Conservation (phyloP, 2,329 filamentous ascomycete genomes). For the Ophiostoma ulmi region DNA sequence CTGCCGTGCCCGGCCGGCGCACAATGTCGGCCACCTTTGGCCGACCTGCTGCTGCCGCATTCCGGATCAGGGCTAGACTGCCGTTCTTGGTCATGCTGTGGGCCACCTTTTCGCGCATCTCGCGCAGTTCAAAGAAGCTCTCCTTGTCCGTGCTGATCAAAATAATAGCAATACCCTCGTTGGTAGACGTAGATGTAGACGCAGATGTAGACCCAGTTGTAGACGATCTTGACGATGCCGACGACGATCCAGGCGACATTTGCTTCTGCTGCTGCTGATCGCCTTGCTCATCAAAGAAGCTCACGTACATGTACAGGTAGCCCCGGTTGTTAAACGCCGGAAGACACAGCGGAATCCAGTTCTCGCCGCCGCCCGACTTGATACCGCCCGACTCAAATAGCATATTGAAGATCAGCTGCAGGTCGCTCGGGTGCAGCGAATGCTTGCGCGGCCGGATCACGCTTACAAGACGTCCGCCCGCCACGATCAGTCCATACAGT, state of each 20-base stretch:
- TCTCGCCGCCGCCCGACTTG: constrained; percentile 85
- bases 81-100: constrained; percentile 70
- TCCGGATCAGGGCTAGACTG: constrained; percentile 67
- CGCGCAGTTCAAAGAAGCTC: constrained; percentile 82
- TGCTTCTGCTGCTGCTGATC: constrained; percentile 21
- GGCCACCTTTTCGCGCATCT: constrained; percentile 59
- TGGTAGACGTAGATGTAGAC: constrained; percentile 28
- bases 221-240: neutral
- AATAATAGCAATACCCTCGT: constrained; percentile 82
- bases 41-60: constrained; percentile 65
- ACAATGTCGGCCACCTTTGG: constrained; percentile 69
- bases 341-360: constrained; percentile 93
- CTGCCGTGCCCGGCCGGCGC: constrained; percentile 50
- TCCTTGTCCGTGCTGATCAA: constrained; percentile 91
- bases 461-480: constrained; percentile 86
- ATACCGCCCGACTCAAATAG: constrained; percentile 91
- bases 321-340: constrained; percentile 96
- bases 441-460: constrained; percentile 92
- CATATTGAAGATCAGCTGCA: constrained; percentile 99
- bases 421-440: constrained; percentile 88
- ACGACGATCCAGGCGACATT: neutral
- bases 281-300: constrained; percentile 66
- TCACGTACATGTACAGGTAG: constrained; percentile 98
- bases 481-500: constrained; percentile 89
- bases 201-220: constrained; percentile 39